A percentile compares a stretch with the other conserved stretches of the same genome.
These are phyloP conservation scores for Pseudoperonospora humuli DNA, from an alignment of 352 stramenopile genomes.

Conservation along the genomic window DNA sequence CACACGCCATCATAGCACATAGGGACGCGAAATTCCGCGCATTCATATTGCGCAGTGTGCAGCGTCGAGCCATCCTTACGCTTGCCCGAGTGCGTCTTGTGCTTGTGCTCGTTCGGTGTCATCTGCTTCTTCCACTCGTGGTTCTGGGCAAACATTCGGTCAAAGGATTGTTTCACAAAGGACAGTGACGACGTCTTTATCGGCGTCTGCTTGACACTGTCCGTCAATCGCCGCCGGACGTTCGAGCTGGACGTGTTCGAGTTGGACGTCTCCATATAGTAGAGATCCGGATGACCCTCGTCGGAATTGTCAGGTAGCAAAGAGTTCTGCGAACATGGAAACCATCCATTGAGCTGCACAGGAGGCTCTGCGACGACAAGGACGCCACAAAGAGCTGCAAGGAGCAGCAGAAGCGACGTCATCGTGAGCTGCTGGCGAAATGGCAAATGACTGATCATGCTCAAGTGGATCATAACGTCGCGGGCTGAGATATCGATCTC, in stretches of 20 bases:
- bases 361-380: slow-evolving; percentile 8
- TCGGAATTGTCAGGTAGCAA: slow-evolving; percentile 14
- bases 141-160: slow-evolving; percentile 23
- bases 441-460: slow-evolving; percentile 4
- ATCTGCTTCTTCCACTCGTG: slow-evolving; percentile 17
- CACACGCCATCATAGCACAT: slow-evolving; percentile 68
- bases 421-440: slow-evolving; percentile 7
- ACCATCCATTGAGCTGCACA: slow-evolving; percentile 54
- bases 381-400: neutral
- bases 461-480: slow-evolving; percentile 1
- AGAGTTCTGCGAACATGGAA: slow-evolving; percentile 34
- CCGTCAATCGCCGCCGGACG: slow-evolving; percentile 7
- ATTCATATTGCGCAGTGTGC: slow-evolving; percentile 35
- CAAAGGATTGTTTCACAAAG: slow-evolving; percentile 36
- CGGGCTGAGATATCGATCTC: neutral
- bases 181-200: slow-evolving; percentile 6
- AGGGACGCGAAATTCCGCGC: slow-evolving; percentile 53
- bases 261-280: slow-evolving; percentile 28
- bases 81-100: slow-evolving; percentile 9
- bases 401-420: slow-evolving; percentile 3
- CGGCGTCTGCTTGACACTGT: slow-evolving; percentile 1
- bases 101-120: neutral
- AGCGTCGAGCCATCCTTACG: neutral
- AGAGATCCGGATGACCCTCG: slow-evolving; percentile 26
- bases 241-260: slow-evolving; percentile 10